Percentiles rank a stretch among this genome's conserved stretches.
Conservation (phyloP, 257 asterid genomes). For the Coffea canephora region DNA sequence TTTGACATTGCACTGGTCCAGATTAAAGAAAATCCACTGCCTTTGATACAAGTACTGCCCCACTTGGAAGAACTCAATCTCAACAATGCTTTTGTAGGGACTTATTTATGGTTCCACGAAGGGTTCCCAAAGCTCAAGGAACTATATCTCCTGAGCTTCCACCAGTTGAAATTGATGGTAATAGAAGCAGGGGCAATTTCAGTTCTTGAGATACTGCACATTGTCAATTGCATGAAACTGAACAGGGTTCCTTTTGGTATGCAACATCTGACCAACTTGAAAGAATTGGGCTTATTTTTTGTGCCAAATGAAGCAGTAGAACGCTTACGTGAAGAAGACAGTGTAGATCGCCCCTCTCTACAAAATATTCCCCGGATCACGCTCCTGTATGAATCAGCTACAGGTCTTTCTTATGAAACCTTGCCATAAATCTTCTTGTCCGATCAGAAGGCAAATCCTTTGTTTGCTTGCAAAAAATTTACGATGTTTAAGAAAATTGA, state of each 20-base stretch:
- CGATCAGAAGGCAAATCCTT: not conserved
- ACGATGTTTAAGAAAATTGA: not conserved
- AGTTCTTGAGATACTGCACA: not conserved
- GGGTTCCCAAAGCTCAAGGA: constrained; percentile 27
- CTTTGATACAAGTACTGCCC: constrained; percentile 18
- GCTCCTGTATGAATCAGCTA: not conserved
- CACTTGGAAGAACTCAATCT: constrained; percentile 15
- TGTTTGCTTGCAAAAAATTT: too few species aligned
- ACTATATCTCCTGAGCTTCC: constrained; percentile 6
- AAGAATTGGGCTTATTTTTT: not conserved
- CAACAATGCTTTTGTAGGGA: constrained; percentile 19
- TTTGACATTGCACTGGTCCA: constrained; percentile 30
- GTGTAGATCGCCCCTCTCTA: not conserved
- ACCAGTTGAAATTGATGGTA: constrained; percentile 12
- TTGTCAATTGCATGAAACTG: not conserved
- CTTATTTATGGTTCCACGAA: constrained; percentile 3
- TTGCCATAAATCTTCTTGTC: not conserved
- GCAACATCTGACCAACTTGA: not conserved
- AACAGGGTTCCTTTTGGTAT: not conserved
- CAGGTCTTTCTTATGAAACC: not conserved
- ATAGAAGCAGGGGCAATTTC: not conserved
- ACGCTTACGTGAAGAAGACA: not conserved
- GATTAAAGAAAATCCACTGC: constrained; percentile 21
- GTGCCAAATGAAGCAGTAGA: not conserved
- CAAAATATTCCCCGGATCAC: not conserved